A percentile compares a stretch with the other conserved stretches of the same genome.
phyloP scores from a whole-genome alignment of 2,329 filamentous ascomycete genomes.

The Arthrocladium fulminans region DNA sequence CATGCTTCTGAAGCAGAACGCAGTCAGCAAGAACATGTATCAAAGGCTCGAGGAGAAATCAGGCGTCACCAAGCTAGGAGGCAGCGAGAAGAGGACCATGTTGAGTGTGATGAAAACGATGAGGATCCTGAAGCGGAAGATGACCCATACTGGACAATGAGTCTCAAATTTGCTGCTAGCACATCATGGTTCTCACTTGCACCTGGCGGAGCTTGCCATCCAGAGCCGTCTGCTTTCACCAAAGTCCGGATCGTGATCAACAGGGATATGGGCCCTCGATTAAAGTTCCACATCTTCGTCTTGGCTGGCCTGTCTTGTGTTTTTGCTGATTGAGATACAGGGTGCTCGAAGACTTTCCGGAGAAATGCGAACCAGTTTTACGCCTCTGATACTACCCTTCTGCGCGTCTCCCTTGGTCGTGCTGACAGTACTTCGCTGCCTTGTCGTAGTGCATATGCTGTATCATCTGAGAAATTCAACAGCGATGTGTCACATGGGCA shows the following conservation, averaged over 20 bases:
- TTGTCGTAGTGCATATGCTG: background rate
- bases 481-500: no score
- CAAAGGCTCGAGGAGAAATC: background rate
- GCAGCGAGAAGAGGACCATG: slow-evolving; percentile 2
- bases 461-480: no score
- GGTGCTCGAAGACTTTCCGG: background rate
- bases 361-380: background rate
- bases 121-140: slow-evolving; percentile 1
- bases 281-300: no score
- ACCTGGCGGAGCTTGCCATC: no score
- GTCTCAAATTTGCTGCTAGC: background rate
- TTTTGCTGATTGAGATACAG: no score
- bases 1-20: slow-evolving; percentile 6
- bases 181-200: background rate
- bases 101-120: slow-evolving; percentile 3
- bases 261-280: no score
- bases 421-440: background rate
- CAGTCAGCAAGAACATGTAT: background rate
- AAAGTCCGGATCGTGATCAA: no score
- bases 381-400: background rate
- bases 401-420: background rate
- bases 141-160: slow-evolving; percentile 7
- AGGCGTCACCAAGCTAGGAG: background rate
- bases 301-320: no score
- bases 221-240: no score